Percentiles rank a stretch among this genome's conserved stretches.
Conservation (phyloP, 306 rosid species). For the Fragaria nilgerrensis region DNA sequence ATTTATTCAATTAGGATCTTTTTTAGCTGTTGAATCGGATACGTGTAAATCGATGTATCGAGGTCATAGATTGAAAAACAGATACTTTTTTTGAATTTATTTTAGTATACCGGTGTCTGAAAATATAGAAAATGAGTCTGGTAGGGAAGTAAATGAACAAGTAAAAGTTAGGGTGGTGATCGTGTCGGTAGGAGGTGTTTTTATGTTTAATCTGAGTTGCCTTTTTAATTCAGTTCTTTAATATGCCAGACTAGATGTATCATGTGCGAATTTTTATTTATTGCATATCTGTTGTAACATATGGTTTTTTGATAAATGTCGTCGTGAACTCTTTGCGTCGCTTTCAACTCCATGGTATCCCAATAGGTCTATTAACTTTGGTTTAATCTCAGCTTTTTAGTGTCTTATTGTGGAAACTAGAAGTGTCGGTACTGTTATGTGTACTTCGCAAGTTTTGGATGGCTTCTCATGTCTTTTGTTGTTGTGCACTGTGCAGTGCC, state of each 20-base stretch:
- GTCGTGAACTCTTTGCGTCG: background rate
- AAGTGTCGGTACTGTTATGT: background rate
- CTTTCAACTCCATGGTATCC: background rate
- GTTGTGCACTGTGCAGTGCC: constrained; percentile 72
- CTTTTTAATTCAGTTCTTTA: background rate
- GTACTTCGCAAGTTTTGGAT: background rate
- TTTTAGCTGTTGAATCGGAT: background rate
- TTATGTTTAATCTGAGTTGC: background rate
- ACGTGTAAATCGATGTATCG: background rate
- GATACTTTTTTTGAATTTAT: background rate
- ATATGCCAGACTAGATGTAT: background rate
- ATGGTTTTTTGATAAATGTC: background rate
- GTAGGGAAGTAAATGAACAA: background rate
- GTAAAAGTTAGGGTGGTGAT: background rate
- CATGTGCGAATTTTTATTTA: background rate
- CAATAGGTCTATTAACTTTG: background rate
- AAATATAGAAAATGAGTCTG: background rate
- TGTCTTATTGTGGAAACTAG: background rate
- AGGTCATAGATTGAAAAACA: background rate
- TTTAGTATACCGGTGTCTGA: background rate
- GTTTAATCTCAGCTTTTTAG: background rate
- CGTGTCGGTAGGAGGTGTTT: background rate
- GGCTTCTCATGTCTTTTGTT: background rate
- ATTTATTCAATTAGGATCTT: background rate
- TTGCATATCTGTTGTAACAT: background rate